Percentiles rank a stretch among this genome's conserved stretches.
Conservation (phyloP, 2,329 filamentous ascomycete species). For the Beauveria asiatica region DNA sequence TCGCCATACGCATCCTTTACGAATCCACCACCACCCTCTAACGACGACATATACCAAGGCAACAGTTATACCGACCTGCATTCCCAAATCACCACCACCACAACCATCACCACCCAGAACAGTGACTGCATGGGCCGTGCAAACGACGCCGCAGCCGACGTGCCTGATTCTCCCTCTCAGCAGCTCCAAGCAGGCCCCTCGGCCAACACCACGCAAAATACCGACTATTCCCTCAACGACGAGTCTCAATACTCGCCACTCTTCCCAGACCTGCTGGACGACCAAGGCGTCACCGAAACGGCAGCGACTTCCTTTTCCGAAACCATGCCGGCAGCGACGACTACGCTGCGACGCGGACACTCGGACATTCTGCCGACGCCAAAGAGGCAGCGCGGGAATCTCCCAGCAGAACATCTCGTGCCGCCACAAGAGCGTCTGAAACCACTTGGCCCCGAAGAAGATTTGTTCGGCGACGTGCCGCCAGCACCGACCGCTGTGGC, state of each 20-base stretch:
- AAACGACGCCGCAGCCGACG: not conserved
- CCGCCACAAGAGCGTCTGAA: not conserved
- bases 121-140: not conserved
- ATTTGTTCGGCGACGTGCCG: constrained; percentile 21
- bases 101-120: not conserved
- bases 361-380: constrained; percentile 3
- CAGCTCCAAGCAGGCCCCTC: constrained; percentile 10
- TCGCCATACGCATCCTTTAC: constrained; percentile 26
- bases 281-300: constrained; percentile 19
- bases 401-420: not conserved
- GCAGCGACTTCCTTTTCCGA: constrained; percentile 22
- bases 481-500: constrained; percentile 9
- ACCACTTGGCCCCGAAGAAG: constrained; percentile 15
- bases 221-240: constrained; percentile 15
- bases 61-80: not conserved
- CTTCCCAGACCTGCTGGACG: constrained; percentile 22
- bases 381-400: constrained; percentile 21
- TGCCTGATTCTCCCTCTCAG: constrained; percentile 11
- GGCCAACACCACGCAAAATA: constrained; percentile 14
- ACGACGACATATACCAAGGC: constrained; percentile 9
- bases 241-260: constrained; percentile 20
- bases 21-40: not conserved
- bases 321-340: constrained; percentile 18
- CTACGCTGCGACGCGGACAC: not conserved
- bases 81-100: not conserved